Evolutionary conservation across 345 rosid genomes (phyloP).

Genomic region (Psidium friedrichsthalianum): DNA sequence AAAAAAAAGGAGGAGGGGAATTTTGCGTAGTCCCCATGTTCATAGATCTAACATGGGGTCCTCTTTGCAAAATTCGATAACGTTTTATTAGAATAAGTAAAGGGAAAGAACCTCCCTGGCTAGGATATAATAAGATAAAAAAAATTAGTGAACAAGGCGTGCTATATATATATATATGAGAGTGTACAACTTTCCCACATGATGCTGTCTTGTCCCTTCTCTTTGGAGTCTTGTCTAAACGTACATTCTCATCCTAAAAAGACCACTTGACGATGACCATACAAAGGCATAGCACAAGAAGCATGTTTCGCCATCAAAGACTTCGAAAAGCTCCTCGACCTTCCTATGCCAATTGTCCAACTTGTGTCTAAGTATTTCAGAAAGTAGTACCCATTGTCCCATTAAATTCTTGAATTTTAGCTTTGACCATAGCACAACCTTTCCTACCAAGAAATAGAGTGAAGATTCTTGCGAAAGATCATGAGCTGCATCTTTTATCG

Average conservation of each 20-base stretch:
- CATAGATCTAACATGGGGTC: neutral
- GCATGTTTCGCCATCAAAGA: neutral
- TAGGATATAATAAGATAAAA: constrained; percentile 6
- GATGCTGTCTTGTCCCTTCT: constrained; percentile 55
- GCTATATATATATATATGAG: neutral
- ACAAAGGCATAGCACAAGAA: neutral
- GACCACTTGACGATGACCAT: neutral
- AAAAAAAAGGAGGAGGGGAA: neutral
- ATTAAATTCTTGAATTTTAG: neutral
- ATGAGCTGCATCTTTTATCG: neutral
- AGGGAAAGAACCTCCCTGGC: neutral
- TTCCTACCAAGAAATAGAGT: neutral
- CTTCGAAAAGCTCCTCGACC: neutral
- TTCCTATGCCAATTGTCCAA: neutral
- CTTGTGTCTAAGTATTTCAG: neutral
- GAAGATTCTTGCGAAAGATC: neutral
- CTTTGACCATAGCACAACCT: neutral
- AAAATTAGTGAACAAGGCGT: constrained; percentile 32
- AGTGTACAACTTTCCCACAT: constrained; percentile 29
- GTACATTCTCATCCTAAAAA: neutral
- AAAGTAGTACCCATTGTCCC: neutral
- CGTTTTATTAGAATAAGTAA: neutral
- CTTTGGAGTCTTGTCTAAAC: constrained; percentile 48
- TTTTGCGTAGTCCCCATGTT: neutral
- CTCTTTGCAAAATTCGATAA: neutral